A percentile compares a stretch with the other conserved stretches of the same genome.
phyloP scores from a whole-genome alignment of 495 filamentous ascomycete genomes.

The Annulohypoxylon maeteangense region DNA sequence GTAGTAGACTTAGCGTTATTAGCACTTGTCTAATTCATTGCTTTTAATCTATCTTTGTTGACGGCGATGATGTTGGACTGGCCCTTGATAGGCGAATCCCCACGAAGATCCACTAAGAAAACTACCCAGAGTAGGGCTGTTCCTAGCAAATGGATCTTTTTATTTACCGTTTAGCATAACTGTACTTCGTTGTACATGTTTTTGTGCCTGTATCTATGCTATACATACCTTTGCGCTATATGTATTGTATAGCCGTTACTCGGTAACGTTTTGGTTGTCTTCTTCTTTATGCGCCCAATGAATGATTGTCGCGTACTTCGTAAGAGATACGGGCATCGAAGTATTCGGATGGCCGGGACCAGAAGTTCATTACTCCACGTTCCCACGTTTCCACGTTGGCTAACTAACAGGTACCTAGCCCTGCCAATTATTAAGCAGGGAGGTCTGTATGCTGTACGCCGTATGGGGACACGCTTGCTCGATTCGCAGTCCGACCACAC shows the following conservation, averaged over 20 bases:
- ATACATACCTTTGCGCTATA: neutral
- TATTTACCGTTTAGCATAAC: constrained; percentile 19
- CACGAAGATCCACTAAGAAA: constrained; percentile 30
- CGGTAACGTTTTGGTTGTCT: neutral
- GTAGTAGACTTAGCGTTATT: constrained; percentile 16
- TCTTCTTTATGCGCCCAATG: constrained; percentile 2
- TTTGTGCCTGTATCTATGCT: neutral
- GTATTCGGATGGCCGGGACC: constrained; percentile 22
- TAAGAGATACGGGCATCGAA: neutral
- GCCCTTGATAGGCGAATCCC: constrained; percentile 18
- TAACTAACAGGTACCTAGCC: neutral
- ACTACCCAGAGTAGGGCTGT: constrained; percentile 35
- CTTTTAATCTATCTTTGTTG: constrained; percentile 30
- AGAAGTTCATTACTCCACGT: neutral
- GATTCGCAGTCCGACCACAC: neutral
- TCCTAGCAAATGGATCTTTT: constrained; percentile 31
- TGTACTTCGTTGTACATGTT: constrained; percentile 1
- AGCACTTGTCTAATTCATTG: constrained; percentile 16
- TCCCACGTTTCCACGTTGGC: too few species aligned
- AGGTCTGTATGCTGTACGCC: neutral
- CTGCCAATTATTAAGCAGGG: neutral
- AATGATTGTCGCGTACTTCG: neutral
- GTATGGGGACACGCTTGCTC: neutral
- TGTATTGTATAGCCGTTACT: neutral
- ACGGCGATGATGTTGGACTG: constrained; percentile 24